Base-by-base conservation (phyloP, 257 asterid species). In the Scutellaria barbata region DNA sequence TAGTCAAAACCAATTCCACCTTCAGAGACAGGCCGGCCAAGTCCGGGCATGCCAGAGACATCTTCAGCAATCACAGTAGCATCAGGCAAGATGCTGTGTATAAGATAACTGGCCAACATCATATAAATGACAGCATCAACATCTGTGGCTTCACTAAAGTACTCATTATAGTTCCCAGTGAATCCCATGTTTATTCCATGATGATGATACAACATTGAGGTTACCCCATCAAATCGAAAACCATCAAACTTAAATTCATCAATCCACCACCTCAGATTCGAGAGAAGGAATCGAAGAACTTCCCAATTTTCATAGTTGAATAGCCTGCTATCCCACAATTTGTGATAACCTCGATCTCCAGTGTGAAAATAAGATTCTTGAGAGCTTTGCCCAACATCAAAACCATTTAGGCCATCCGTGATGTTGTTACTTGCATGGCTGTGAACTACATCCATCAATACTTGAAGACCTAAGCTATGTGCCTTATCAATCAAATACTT, bases 11-110 rank as follows among this genome's bases (percentile, higher is more conserved):
- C 98, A 63, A 85, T 82, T 53, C 99, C 99, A 25, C 98, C 98
- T 69, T 94, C 98, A 18, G 87, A 82, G 40, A 86, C 93, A 42
- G 87, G 89, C 43, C 92, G 85, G 54, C 99, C 79, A 71, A 94
- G 89, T 63, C 98, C 99, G 16, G 99, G 99, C 95, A 89, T 89
- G 45, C 98, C 99, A 63, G 99, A 94, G 73, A 94, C 98, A 83
- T 94, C 99, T 82, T 94, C 99, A 48, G 99, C 99, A 54, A 94
- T 71, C 66, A 92, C 90, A 74, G 85, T 89, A 57, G 96, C 99
- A 66, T 94, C 91, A 12, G 97, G 97, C 78, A 85, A 80, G 74
- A 94, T 72, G 72, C 84, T 75, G 77, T 84, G 96, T 60, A 91
- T 84, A 73, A 94, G 87, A 85, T 85, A 62, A 83, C 84, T 94